phyloP scores from a whole-genome alignment of 768 basidiomycete species.

The Lactifluus echinatus region DNA sequence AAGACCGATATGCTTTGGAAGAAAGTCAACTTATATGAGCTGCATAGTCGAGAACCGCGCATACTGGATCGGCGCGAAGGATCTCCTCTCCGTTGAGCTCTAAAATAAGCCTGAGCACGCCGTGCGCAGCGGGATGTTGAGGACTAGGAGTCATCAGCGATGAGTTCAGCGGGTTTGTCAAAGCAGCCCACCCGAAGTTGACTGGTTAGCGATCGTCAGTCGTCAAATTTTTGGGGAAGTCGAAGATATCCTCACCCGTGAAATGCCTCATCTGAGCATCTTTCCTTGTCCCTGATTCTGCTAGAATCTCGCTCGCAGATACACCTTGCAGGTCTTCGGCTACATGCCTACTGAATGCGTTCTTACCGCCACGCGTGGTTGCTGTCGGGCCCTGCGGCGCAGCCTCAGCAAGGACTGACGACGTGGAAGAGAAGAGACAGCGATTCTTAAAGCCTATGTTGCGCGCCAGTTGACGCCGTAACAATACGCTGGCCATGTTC shows the following conservation, averaged over 20 bases:
- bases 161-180: background rate
- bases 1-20: constrained; percentile 76
- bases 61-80: constrained; percentile 72
- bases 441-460: constrained; percentile 31
- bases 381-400: constrained; percentile 19
- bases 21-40: constrained; percentile 5
- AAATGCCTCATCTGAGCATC: constrained; percentile 89
- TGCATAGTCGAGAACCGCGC: background rate
- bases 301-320: constrained; percentile 69
- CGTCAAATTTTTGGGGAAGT: background rate
- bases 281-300: constrained; percentile 58
- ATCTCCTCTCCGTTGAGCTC: constrained; percentile 98
- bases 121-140: constrained; percentile 98
- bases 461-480: constrained; percentile 48
- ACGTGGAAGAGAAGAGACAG: constrained; percentile 25
- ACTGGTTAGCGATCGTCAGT: constrained; percentile 32
- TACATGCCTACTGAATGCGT: constrained; percentile 55
- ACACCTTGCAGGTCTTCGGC: constrained; percentile 83
- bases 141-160: constrained; percentile 43
- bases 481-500: constrained; percentile 58
- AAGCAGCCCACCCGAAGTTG: constrained; percentile 70
- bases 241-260: constrained; percentile 51
- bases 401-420: constrained; percentile 32
- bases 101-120: constrained; percentile 93
- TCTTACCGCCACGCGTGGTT: constrained; percentile 32